A percentile compares a stretch with the other conserved stretches of the same genome.
Evolutionary conservation across 345 rosid species (phyloP).

Genomic region (Murraya paniculata): DNA sequence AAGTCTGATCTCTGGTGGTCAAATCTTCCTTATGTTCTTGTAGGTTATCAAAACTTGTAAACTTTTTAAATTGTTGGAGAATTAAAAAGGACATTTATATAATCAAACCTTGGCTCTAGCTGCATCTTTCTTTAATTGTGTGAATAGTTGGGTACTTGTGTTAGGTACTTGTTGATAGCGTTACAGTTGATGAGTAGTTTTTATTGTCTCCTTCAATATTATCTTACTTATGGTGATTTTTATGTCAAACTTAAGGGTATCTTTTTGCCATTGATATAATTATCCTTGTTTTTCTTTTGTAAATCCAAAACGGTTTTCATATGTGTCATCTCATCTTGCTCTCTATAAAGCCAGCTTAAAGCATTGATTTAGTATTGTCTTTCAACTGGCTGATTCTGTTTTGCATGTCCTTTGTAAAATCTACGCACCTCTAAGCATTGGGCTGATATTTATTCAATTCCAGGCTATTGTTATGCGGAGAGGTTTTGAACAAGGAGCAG

Average conservation of each 20-base stretch:
- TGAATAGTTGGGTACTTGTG: not conserved
- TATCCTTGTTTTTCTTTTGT: not conserved
- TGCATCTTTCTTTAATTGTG: not conserved
- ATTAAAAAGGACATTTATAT: not conserved
- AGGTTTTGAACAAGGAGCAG: conserved; percentile 39
- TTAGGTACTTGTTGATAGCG: not conserved
- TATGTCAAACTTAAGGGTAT: not conserved
- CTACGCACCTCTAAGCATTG: not conserved
- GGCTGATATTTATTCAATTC: not conserved
- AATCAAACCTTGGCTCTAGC: not conserved
- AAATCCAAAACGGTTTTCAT: not conserved
- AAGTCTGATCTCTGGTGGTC: conserved; percentile 59
- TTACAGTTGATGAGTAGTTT: not conserved
- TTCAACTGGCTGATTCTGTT: not conserved
- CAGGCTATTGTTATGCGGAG: conserved; percentile 73
- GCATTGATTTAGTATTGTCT: not conserved
- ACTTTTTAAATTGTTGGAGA: not conserved
- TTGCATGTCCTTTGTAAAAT: not conserved
- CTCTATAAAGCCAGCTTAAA: not conserved
- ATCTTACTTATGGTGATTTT: not conserved
- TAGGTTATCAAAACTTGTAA: conserved; percentile 27
- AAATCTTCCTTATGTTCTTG: conserved; percentile 71
- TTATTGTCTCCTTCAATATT: not conserved
- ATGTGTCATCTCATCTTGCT: not conserved
- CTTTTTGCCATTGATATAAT: not conserved